Base-by-base conservation (phyloP, 2,329 filamentous ascomycete species). In the Fusarium sp. region DNA sequence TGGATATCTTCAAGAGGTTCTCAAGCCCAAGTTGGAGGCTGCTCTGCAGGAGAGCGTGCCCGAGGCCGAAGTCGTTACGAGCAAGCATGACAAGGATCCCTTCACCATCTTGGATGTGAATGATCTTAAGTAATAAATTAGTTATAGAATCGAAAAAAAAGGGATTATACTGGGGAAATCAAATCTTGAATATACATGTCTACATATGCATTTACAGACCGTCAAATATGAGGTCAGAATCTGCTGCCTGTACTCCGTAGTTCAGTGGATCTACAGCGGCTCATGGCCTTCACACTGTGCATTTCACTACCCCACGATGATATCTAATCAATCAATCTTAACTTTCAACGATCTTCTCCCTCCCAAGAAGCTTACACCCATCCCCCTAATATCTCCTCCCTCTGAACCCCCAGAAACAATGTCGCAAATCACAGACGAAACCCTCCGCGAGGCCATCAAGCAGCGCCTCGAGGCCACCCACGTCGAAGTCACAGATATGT, bases 401-500 rank as follows among this genome's bases (percentile, higher is more conserved):
- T 10, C 22, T 22, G 4, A 37, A 2, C 6, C 32, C 3, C 7
- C 49, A 30, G 28, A 19, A 47, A 65, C 70, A 55, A 87, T 88
- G 82, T 84, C 83, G 52, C 82, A 86, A 67, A 90, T 97, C 75
- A 95, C 93, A 43, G 89, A 93, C 62, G 88, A 89, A 37, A 86
- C 84, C 48, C 84, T 98, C 55, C 89, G 86, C 75, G 82, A 83
- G 43, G 92, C 90, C 62, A 85, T 97, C 71, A 86, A 84, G 37
- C 83, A 90, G 72, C 88, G 89, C 68, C 84, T 97, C 55, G 85
- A 88, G 58, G 93, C 94, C 22, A 84, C 86, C 28, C 88, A 96
- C 81, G 93, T 97, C 67, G 90, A 96, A 74, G 93, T 97, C 72
- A 91, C 92, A 68, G 95, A 98, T 81, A 89, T 97, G 84, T 97